These are phyloP conservation scores for Raddia distichophylla DNA, from an alignment of 176 grass and related monocot species.

Conservation along the genomic window DNA sequence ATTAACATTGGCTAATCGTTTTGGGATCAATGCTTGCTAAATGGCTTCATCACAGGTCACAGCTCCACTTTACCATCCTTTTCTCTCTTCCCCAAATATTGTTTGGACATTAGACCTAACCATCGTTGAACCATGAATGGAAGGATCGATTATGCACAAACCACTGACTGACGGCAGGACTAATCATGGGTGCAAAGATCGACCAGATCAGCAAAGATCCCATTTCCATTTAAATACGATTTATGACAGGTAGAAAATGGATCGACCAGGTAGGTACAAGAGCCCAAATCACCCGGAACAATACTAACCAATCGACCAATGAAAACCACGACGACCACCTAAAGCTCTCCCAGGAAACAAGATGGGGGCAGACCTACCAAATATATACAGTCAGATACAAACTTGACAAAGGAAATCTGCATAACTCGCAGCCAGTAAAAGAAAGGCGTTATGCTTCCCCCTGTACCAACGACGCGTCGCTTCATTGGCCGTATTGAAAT, in stretches of 20 bases:
- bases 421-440: neutral
- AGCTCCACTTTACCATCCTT: neutral
- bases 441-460: neutral
- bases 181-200: slow-evolving; percentile 24
- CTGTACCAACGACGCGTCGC: neutral
- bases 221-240: slow-evolving; percentile 7
- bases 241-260: neutral
- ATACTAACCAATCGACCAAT: slow-evolving; percentile 3
- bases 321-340: slow-evolving; percentile 33
- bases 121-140: slow-evolving; percentile 11
- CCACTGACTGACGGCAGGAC: slow-evolving; percentile 11
- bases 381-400: slow-evolving; percentile 3
- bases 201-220: neutral
- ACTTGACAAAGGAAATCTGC: neutral
- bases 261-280: slow-evolving; percentile 38
- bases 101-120: neutral
- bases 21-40: neutral
- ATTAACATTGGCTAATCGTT: neutral
- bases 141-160: neutral
- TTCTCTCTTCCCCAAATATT: neutral
- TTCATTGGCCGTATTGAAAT: neutral
- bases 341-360: slow-evolving; percentile 27
- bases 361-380: neutral
- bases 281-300: slow-evolving; percentile 32
- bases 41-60: neutral